Conservation (phyloP, 164 flowering plant species). For the Aristolochia californica region DNA sequence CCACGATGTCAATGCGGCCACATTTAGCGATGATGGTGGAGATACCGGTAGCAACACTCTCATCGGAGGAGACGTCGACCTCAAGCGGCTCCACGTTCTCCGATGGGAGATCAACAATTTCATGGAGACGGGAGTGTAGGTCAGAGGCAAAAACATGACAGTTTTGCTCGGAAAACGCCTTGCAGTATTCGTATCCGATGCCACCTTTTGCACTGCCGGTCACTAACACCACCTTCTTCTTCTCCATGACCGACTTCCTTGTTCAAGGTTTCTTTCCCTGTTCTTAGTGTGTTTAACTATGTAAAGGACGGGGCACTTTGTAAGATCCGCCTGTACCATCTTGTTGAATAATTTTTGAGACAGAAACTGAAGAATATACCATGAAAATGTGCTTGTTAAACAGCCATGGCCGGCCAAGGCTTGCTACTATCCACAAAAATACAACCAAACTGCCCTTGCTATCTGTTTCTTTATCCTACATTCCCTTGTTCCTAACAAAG, state of each 20-base stretch:
- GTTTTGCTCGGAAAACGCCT: conserved; percentile 44
- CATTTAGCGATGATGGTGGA: conserved; percentile 19
- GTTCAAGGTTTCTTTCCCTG: background rate
- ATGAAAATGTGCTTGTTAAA: no score
- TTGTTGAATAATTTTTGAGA: no score
- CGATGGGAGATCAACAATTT: conserved; percentile 22
- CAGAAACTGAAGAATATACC: background rate
- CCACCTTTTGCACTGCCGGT: conserved; percentile 71
- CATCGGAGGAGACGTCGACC: conserved; percentile 50
- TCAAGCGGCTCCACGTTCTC: conserved; percentile 31
- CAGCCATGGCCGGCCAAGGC: no score
- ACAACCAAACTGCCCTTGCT: no score
- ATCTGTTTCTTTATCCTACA: no score
- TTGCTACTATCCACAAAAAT: no score
- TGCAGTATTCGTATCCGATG: conserved; percentile 60
- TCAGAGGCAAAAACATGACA: conserved; percentile 55
- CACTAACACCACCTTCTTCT: conserved; percentile 40
- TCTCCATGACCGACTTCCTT: conserved; percentile 12
- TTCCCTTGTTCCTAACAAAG: no score
- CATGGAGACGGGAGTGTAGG: conserved; percentile 20
- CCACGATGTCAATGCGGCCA: conserved; percentile 44
- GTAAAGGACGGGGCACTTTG: background rate
- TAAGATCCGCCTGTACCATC: conserved; percentile 5
- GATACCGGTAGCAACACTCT: conserved; percentile 38
- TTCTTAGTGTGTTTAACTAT: background rate